Evolutionary conservation across 176 grass and related monocot species (phyloP), one percentile per base, ranked within the genome.

Genomic region (Aegilops speltoides): DNA sequence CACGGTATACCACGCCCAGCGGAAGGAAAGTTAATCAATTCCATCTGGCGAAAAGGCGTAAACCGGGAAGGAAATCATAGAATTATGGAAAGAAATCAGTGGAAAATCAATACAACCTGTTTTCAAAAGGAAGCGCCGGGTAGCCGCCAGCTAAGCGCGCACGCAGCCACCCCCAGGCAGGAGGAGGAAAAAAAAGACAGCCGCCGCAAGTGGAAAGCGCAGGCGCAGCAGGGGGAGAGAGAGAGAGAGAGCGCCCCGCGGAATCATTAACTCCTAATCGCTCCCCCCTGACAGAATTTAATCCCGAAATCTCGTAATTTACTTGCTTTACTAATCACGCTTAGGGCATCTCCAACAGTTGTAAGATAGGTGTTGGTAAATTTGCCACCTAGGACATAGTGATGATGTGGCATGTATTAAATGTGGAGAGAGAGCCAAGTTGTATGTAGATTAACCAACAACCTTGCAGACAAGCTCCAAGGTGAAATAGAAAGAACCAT

Each of bases 141-240:
- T 84, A 91, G 85, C 81, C 36, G 89, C 81, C 89, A 91, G 89
- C 89, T 91, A 74, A 88, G 85, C 85, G 62, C 77, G 85, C 89
- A 88, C 89, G 85, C 89, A 88, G 89, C 80, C 85, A 83, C 73
- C 66, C 66, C 48, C 50, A 7, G 50, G 50, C 50, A 17, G 50
- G 50, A 54, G 48, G 14, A 16, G 48, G 6, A 54, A 52, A 54
- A 54, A 15, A 54, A 54, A 54, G 50, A 54, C 50, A 9, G 85
- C 85, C 50, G 85, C 85, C 50, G 82, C 89, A 91, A 82, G 88
- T 86, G 88, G 84, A 83, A 90, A 78, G 74, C 46, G 46, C 74
- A 33, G 46, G 74, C 46, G 46, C 74, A 33, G 46, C 62, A 22
- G 73, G 15, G 26, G 14, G 15, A 0, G 10, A n/a, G 34, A 22